Percentiles rank a stretch among this genome's conserved stretches.
Evolutionary conservation across 257 asterid genomes (phyloP).

Genomic region (Mentha longifolia): DNA sequence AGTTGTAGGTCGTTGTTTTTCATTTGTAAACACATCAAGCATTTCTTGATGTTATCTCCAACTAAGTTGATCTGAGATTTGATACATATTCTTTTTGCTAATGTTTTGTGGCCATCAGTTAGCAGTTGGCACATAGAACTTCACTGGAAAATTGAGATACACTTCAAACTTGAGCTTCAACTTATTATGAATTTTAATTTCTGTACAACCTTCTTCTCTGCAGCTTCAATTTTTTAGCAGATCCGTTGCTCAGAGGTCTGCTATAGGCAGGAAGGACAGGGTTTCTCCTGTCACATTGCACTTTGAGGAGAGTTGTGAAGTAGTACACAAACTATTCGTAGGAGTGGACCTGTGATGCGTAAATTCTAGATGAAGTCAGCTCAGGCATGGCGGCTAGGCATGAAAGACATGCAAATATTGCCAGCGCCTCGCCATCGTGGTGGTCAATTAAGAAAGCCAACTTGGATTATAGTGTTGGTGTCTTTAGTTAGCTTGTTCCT

Average conservation of each 20-base stretch:
- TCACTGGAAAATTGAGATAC: not conserved
- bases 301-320: conserved; percentile 27
- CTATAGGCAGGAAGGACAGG: conserved; percentile 31
- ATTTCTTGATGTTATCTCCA: not conserved
- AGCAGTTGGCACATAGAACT: conserved; percentile 7
- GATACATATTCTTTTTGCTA: not conserved
- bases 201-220: conserved; percentile 10
- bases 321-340: conserved; percentile 23
- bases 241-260: conserved; percentile 28
- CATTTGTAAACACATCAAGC: conserved; percentile 4
- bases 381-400: conserved; percentile 91
- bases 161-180: not conserved
- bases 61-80: conserved; percentile 22
- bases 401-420: conserved; percentile 77
- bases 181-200: conserved; percentile 12
- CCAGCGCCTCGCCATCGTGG: conserved; percentile 83
- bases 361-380: conserved; percentile 74
- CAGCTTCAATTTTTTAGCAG: conserved; percentile 35
- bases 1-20: conserved; percentile 5
- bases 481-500: conserved; percentile 87
- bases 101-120: conserved; percentile 18
- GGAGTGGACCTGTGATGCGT: conserved; percentile 53
- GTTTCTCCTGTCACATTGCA: conserved; percentile 26
- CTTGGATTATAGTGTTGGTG: conserved; percentile 89
- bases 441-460: conserved; percentile 83